Evolutionary conservation across 805 yeast genomes (phyloP), one percentile per base, ranked within the genome.

Genomic region (Candida maris): DNA sequence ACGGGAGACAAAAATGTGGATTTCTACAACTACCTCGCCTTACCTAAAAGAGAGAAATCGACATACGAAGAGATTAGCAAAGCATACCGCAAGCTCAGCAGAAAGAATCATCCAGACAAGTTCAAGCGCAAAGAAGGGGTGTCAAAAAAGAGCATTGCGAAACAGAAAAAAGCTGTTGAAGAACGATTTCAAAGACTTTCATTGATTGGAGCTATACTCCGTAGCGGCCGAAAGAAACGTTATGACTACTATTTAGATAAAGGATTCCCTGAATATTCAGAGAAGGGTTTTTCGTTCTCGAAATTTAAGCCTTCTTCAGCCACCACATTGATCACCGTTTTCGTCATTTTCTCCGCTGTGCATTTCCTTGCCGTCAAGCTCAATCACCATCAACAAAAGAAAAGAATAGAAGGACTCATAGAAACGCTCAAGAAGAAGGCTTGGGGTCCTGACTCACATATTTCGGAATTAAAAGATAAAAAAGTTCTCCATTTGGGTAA

Each of bases 91-190:
- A 81, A 77, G 49, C 55, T 81, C 21, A 80, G 95, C 3, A 69
- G 82, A 35, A 69, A 68, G 44, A 68, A 83, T 48, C 98, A 91
- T 56, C 98, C 98, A 0, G 98, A 91, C 61, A 88, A 91, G 59
- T 59, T 62, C 20, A 63, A 59, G 33, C 63, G 63, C 30, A 59
- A 56, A 38, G 68, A 67, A 37, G 70, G 64, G 28, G 28, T 37
- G 21, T 56, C 61, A 44, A 57, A 58, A n/a, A 54, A 40, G 34
- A 34, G 43, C 38, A 52, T 43, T 37, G 37, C 45, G 19, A 42
- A 41, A 21, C 33, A 56, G 29, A 67, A 62, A 39, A 75, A 75
- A 44, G 55, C 60, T 16, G 84, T 82, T 4, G 79, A 74, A 43
- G 84, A 79, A 47, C 69, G 86, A 26, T 93, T 81, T 55, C 86